Base-by-base conservation (phyloP, 208 protist genomes). In the Trypanosoma platydactyli region DNA sequence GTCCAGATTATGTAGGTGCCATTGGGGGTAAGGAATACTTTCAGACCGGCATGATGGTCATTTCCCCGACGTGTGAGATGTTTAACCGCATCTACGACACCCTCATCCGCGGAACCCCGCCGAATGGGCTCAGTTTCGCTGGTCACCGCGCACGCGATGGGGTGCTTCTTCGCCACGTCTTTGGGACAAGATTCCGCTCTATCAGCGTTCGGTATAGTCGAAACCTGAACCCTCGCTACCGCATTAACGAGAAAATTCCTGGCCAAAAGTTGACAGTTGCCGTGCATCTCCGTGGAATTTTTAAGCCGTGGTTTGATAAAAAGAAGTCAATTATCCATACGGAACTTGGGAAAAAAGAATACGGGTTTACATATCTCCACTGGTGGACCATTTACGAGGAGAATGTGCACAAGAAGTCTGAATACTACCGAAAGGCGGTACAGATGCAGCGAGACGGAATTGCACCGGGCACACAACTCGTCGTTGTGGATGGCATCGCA, bases 41-140 rank as follows among this genome's bases (percentile, higher is more conserved):
- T 48, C 71, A 76, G 41, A 80, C 75, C 5, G 75, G 75, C 18
- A 74, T 80, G 71, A 67, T 80, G 42, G 55, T 74, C n/a, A 48
- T 78, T 16, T 60, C 59, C 11, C 75, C 75, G 15, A 52, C 64
- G 4, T 12, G n/a, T 6, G 52, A 29, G 3, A 52, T 76, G 44
- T 70, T 69, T 44, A 42, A 57, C n/a, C 51, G 55, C 24, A 55
- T 79, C 3, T 76, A 56, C 35, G 35, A 50, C 25, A 16, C 5
- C 4, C 60, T 76, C 35, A 35, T 53, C 27, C 16, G 25, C 11
- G 54, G 55, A 6, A 64, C 40, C 6, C 48, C 56, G 7, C 51
- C 56, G 5, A 29, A 55, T 48, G 50, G 52, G 13, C 1, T 3
- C 11, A 11, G 11, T 5, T 79, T 68, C 46, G 58, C 60, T 54